These are phyloP conservation scores for Luffa acutangula DNA, from an alignment of 306 rosid genomes.

Conservation along the genomic window DNA sequence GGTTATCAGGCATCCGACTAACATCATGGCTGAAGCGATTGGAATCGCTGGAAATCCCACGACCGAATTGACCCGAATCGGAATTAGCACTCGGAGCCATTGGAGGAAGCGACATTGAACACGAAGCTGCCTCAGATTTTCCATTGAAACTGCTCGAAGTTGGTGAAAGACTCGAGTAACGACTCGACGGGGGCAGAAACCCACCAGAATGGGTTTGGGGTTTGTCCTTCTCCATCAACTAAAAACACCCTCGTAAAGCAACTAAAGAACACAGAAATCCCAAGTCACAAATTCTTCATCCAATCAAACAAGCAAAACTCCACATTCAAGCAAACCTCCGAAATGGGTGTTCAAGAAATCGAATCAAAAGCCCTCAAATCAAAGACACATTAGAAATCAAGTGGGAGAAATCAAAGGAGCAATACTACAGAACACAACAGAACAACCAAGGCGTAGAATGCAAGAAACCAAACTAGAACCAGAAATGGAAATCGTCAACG, in stretches of 20 bases:
- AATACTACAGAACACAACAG: not conserved
- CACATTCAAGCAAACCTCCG: not conserved
- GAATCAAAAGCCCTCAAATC: not conserved
- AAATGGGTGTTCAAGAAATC: not conserved
- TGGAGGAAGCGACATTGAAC: slow-evolving; percentile 36
- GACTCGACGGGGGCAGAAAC: slow-evolving; percentile 61
- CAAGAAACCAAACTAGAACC: not conserved
- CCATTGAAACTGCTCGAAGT: slow-evolving; percentile 42
- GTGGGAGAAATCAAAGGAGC: not conserved
- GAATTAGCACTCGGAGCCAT: slow-evolving; percentile 39
- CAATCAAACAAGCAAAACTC: not conserved
- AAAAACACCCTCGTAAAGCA: not conserved
- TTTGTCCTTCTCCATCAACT: slow-evolving; percentile 68
- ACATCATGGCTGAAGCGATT: slow-evolving; percentile 83
- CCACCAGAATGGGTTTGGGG: slow-evolving; percentile 53
- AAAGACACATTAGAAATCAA: not conserved
- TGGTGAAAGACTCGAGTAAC: slow-evolving; percentile 44
- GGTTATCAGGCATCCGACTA: slow-evolving; percentile 87
- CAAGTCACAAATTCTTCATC: not conserved
- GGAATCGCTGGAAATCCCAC: slow-evolving; percentile 35
- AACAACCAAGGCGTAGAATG: not conserved
- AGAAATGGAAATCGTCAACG: not conserved
- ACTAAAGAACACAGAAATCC: not conserved
- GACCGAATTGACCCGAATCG: slow-evolving; percentile 49
- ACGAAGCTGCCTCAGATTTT: slow-evolving; percentile 51